A percentile compares a stretch with the other conserved stretches of the same genome.
Evolutionary conservation across 2,329 filamentous ascomycete genomes (phyloP).

Genomic region (Phaeoacremonium minimum): DNA sequence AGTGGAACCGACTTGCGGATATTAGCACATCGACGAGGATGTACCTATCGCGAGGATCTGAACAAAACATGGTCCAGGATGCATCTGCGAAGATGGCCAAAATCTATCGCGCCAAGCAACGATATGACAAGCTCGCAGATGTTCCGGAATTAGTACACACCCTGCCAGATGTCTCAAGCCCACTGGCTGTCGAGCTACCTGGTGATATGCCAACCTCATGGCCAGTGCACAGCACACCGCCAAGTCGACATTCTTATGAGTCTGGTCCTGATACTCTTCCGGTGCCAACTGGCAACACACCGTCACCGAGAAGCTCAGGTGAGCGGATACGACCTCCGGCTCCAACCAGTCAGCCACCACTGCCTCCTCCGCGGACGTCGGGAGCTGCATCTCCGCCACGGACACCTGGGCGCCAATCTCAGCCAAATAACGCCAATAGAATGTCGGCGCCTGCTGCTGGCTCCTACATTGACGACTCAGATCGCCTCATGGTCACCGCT

Average conservation of each 20-base stretch:
- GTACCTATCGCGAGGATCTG: slow-evolving; percentile 70
- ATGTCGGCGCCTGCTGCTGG: slow-evolving; percentile 6
- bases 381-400: slow-evolving; percentile 23
- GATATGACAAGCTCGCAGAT: slow-evolving; percentile 50
- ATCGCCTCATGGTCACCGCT: slow-evolving; percentile 51
- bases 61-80: slow-evolving; percentile 73
- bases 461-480: slow-evolving; percentile 30
- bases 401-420: slow-evolving; percentile 20
- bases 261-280: slow-evolving; percentile 48
- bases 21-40: slow-evolving; percentile 89
- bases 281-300: slow-evolving; percentile 28
- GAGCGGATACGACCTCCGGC: slow-evolving; percentile 33
- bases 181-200: slow-evolving; percentile 54
- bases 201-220: slow-evolving; percentile 44
- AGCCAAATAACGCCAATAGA: slow-evolving; percentile 8
- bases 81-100: slow-evolving; percentile 78
- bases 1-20: slow-evolving; percentile 90
- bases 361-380: slow-evolving; percentile 19
- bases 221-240: slow-evolving; percentile 28
- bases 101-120: slow-evolving; percentile 71
- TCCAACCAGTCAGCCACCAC: slow-evolving; percentile 20
- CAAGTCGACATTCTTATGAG: slow-evolving; percentile 51
- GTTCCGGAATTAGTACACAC: slow-evolving; percentile 40
- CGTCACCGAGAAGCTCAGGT: slow-evolving; percentile 47
- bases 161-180: slow-evolving; percentile 34